Evolutionary conservation across 2,329 filamentous ascomycete species (phyloP).

Genomic region (Raffaelea arxii): DNA sequence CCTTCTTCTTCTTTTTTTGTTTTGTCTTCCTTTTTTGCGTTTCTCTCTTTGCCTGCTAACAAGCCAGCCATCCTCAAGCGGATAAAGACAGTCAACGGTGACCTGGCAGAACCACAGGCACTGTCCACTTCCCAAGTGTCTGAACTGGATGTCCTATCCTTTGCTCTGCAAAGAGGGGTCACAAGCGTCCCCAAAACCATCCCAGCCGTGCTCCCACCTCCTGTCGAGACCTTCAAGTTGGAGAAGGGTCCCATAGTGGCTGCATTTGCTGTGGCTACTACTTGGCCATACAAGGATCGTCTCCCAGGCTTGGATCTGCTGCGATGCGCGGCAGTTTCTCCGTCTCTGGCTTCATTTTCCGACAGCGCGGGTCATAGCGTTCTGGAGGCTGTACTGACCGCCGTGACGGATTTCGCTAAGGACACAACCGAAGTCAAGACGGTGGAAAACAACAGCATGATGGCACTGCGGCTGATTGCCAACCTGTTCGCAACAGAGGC

Average conservation of each 20-base stretch:
- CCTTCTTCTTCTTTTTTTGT: not conserved
- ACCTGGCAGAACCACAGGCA: constrained; percentile 24
- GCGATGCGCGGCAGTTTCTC: constrained; percentile 66
- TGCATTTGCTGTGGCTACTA: constrained; percentile 60
- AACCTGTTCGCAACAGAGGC: constrained; percentile 73
- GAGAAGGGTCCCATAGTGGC: constrained; percentile 44
- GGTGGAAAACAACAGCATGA: constrained; percentile 76
- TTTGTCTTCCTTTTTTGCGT: not conserved
- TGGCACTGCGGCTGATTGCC: constrained; percentile 68
- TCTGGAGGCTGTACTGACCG: constrained; percentile 40
- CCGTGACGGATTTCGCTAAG: constrained; percentile 11
- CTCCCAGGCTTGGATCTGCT: constrained; percentile 80
- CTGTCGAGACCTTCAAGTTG: constrained; percentile 8
- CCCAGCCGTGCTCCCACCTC: constrained; percentile 29
- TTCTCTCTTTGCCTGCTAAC: not conserved
- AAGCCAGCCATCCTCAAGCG: constrained; percentile 22
- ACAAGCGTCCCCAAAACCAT: constrained; percentile 6
- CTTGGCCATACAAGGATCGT: constrained; percentile 73
- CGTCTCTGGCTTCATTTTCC: constrained; percentile 52
- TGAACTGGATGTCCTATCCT: constrained; percentile 50
- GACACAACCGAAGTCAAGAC: constrained; percentile 38
- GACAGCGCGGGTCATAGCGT: constrained; percentile 46
- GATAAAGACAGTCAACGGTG: constrained; percentile 9
- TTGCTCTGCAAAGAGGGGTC: constrained; percentile 42
- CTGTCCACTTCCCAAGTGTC: constrained; percentile 60